phyloP scores from a whole-genome alignment of 2,329 filamentous ascomycete species.

The Apiospora phragmitis region DNA sequence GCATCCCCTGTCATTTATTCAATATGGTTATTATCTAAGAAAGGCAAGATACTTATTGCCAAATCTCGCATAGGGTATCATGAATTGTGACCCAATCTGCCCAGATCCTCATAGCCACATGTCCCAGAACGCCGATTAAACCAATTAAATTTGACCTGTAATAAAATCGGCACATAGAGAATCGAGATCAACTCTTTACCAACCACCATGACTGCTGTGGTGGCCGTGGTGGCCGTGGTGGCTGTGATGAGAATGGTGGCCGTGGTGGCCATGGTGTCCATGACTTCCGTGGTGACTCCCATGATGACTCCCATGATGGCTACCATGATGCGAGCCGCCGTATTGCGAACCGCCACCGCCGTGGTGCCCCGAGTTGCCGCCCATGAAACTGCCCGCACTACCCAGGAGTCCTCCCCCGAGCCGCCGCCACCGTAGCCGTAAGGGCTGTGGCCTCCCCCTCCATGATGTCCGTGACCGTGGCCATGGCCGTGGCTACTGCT shows the following conservation, averaged over 20 bases:
- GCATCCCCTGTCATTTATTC: neutral
- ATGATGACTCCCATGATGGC: conserved; percentile 23
- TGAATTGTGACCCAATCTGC: neutral
- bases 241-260: neutral
- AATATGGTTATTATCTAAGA: neutral
- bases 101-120: neutral
- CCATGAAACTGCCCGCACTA: conserved; percentile 20
- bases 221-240: conserved; percentile 2
- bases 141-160: neutral
- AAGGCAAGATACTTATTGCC: neutral
- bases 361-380: conserved; percentile 17
- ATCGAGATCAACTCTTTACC: neutral
- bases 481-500: conserved; percentile 21
- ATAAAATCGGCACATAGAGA: neutral
- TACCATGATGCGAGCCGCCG: conserved; percentile 17
- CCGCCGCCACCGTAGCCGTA: conserved; percentile 17
- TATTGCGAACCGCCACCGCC: conserved; percentile 14
- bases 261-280: conserved; percentile 8
- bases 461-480: conserved; percentile 17
- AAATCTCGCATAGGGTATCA: neutral
- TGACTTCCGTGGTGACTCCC: conserved; percentile 18
- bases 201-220: neutral
- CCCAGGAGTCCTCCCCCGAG: conserved; percentile 21
- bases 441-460: conserved; percentile 9
- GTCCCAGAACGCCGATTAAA: neutral